Percentiles rank a stretch among this genome's conserved stretches.
These are phyloP conservation scores for Xylaria sp. DNA, from an alignment of 2,329 filamentous ascomycete genomes.

Conservation along the genomic window DNA sequence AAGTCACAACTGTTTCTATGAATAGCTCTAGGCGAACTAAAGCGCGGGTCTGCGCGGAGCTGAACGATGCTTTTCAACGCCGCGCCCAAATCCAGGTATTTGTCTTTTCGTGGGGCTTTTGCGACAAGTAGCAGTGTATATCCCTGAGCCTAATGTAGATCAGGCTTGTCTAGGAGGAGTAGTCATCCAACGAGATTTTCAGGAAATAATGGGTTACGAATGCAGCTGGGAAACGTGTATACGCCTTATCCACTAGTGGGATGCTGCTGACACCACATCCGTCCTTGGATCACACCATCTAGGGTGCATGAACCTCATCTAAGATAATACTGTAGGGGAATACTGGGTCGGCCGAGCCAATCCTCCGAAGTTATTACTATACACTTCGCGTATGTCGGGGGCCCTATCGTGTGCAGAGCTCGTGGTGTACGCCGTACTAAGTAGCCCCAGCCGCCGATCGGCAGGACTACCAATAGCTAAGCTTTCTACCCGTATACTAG, in stretches of 20 bases:
- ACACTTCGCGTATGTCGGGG: constrained; percentile 9
- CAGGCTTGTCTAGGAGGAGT: not conserved
- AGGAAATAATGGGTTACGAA: constrained; percentile 2
- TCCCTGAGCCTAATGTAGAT: constrained; percentile 1
- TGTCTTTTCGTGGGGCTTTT: not conserved
- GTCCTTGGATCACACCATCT: constrained; percentile 6
- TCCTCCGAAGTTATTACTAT: constrained; percentile 18
- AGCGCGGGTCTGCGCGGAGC: not conserved
- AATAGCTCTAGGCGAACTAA: not conserved
- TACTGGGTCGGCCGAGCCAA: not conserved
- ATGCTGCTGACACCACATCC: constrained; percentile 31
- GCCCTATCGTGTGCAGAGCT: not conserved
- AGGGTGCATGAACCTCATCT: constrained; percentile 9
- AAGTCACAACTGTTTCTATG: constrained; percentile 6
- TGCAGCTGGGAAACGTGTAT: constrained; percentile 1
- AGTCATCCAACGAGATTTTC: not conserved
- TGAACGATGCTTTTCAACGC: not conserved
- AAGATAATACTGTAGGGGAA: not conserved
- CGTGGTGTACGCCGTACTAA: no score
- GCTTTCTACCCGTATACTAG: constrained; percentile 5
- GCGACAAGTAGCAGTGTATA: not conserved
- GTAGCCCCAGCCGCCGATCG: not conserved
- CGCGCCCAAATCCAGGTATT: not conserved
- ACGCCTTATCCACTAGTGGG: not conserved
- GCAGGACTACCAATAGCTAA: constrained; percentile 1